Evolutionary conservation across 306 rosid species (phyloP), one percentile per base, ranked within the genome.

Genomic region (Citrullus amarus): DNA sequence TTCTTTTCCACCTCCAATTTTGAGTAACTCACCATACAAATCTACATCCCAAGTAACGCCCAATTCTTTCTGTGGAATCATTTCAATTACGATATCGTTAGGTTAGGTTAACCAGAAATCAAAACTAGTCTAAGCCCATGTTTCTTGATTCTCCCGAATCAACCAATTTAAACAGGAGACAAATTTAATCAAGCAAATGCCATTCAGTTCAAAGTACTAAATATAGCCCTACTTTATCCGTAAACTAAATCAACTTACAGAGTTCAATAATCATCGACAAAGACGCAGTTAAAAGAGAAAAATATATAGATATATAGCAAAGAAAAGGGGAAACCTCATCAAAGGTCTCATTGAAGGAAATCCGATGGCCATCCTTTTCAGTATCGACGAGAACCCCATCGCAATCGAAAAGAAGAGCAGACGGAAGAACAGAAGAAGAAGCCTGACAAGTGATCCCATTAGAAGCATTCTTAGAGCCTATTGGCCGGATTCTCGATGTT

Each of bases 1-100:
- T 90, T 95, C 98, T 84, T 95, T 95, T 80, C 98, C 98, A 59
- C 98, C 98, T 82, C 97, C 98, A 82, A 95, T 95, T 84, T 95
- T 92, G 87, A 95, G 97, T 82, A 95, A 83, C 80, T 95, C 96
- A 10, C 98, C 98, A 9, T 92, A 95, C 88, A 95, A 88, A 60
- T 95, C 97, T 44, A 95, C 99, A 84, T 91, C 96, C 99, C 99
- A 92, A 0, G 93, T 87, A 79, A 91, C 91, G 8, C 97, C 96
- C 86, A 95, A 86, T 82, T 89, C 96, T 88, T 78, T 92, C 97
- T 95, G 87, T 43, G 67, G 70, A 32, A 22, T 81, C 83, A 82
- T 81, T 60, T 14, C 39, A 59, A 62, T 14, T 16, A 12, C 17
- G 55, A 53, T 51, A 78, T 15, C n/a, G 76, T 70, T 22, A 70